Conservation (phyloP, 169 alveolate species). For the Babesia ovata region DNA sequence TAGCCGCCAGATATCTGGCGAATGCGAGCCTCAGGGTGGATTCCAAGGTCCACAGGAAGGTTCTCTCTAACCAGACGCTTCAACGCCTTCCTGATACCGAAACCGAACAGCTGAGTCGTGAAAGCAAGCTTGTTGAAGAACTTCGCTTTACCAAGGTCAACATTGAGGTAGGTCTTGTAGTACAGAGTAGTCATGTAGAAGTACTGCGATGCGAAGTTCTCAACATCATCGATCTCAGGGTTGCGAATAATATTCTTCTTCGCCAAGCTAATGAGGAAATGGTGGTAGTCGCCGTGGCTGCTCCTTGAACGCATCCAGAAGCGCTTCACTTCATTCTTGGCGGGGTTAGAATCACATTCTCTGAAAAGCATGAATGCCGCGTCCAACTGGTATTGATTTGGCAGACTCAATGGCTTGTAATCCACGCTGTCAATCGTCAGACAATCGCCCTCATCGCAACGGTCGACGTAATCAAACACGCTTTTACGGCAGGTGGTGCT, state of each 20-base stretch:
- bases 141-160: neutral
- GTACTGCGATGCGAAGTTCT: slow-evolving; percentile 19
- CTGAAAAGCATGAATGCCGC: slow-evolving; percentile 43
- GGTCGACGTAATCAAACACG: slow-evolving; percentile 20
- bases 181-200: slow-evolving; percentile 46
- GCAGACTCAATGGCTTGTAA: slow-evolving; percentile 27
- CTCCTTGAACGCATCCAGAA: slow-evolving; percentile 21
- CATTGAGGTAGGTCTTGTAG: slow-evolving; percentile 26
- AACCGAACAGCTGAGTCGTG: slow-evolving; percentile 12
- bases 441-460: slow-evolving; percentile 52
- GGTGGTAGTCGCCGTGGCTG: slow-evolving; percentile 20
- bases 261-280: slow-evolving; percentile 14
- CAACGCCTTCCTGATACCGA: slow-evolving; percentile 1
- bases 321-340: neutral
- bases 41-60: slow-evolving; percentile 22
- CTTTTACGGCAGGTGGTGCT: slow-evolving; percentile 19
- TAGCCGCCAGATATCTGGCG: slow-evolving; percentile 7
- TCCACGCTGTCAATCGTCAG: slow-evolving; percentile 22
- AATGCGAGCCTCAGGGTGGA: slow-evolving; percentile 4
- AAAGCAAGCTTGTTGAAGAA: slow-evolving; percentile 12
- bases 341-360: slow-evolving; percentile 38
- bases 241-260: neutral
- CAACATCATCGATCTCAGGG: slow-evolving; percentile 16
- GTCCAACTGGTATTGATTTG: slow-evolving; percentile 52
- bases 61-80: neutral